Conservation (phyloP, 331 rosid genomes). For the Acacia concinna region DNA sequence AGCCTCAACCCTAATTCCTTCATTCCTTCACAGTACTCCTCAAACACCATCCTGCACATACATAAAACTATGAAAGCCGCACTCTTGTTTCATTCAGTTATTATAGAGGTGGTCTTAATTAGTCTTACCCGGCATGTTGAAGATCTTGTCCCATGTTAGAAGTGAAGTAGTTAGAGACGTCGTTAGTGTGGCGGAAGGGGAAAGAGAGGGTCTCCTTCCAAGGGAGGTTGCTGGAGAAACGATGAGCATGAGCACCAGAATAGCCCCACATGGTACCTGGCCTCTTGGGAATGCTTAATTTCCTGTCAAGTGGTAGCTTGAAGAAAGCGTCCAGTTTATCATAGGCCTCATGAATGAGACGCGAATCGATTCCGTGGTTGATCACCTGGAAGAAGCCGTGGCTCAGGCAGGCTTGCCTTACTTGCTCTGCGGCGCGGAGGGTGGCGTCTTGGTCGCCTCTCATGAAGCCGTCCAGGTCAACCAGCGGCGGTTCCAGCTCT, state of each 20-base stretch:
- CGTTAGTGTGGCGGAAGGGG: conserved; percentile 35
- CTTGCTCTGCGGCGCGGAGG: conserved; percentile 31
- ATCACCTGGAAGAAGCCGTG: conserved; percentile 81
- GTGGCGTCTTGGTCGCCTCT: conserved; percentile 48
- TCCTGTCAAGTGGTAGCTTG: conserved; percentile 49
- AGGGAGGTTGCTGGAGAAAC: conserved; percentile 66
- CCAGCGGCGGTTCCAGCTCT: conserved; percentile 57
- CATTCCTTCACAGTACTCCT: conserved; percentile 69
- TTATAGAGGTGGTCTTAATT: no score
- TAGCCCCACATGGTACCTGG: conserved; percentile 55
- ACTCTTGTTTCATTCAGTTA: no score
- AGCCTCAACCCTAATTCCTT: conserved; percentile 44
- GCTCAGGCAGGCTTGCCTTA: conserved; percentile 47
- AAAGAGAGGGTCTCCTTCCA: conserved; percentile 91
- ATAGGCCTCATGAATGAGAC: conserved; percentile 50
- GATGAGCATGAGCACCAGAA: conserved; percentile 75
- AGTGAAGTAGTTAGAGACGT: conserved; percentile 41
- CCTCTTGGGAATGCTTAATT: conserved; percentile 32
- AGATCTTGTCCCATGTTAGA: conserved; percentile 52
- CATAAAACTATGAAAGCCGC: no score
- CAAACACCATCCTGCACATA: conserved; percentile 49
- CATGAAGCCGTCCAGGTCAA: conserved; percentile 57
- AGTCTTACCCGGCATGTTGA: conserved; percentile 56
- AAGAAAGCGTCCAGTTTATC: conserved; percentile 49
- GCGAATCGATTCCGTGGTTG: conserved; percentile 60